Percentiles rank a stretch among this genome's conserved stretches.
Conservation (phyloP, 768 basidiomycete genomes). For the Rubroboletus pulcherrimus region DNA sequence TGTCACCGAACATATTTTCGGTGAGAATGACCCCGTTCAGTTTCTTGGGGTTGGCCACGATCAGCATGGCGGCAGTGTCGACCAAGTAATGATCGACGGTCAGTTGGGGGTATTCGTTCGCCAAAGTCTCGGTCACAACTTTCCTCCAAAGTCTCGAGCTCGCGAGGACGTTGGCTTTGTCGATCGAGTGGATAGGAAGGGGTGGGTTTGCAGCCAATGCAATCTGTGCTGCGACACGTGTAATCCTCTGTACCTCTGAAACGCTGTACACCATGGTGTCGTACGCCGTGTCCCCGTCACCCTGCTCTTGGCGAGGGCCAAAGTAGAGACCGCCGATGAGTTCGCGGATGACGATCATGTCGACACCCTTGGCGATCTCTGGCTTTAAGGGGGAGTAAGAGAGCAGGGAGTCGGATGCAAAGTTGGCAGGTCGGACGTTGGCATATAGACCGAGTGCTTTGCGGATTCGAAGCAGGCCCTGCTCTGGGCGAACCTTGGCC, state of each 20-base stretch:
- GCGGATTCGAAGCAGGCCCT: conserved; percentile 81
- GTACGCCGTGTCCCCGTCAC: conserved; percentile 70
- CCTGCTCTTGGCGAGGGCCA: conserved; percentile 86
- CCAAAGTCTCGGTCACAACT: conserved; percentile 81
- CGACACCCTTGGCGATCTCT: conserved; percentile 73
- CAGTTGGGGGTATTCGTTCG: conserved; percentile 84
- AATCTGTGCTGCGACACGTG: conserved; percentile 91
- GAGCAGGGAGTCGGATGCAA: conserved; percentile 88
- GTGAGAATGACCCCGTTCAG: conserved; percentile 94
- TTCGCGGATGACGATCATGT: conserved; percentile 94
- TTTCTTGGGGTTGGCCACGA: conserved; percentile 85
- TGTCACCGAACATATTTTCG: conserved; percentile 96
- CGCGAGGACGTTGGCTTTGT: conserved; percentile 98
- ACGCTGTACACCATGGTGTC: conserved; percentile 95
- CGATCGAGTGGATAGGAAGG: conserved; percentile 85
- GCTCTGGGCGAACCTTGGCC: conserved; percentile 85
- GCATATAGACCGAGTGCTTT: conserved; percentile 95
- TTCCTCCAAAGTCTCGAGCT: conserved; percentile 92
- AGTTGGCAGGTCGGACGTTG: conserved; percentile 96
- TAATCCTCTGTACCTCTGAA: conserved; percentile 88
- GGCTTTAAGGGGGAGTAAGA: conserved; percentile 86
- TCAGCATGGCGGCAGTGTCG: conserved; percentile 94
- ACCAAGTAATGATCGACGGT: conserved; percentile 88
- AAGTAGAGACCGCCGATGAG: conserved; percentile 97
- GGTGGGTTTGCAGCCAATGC: conserved; percentile 82